Evolutionary conservation across 2,329 filamentous ascomycete species (phyloP), one percentile per base, ranked within the genome.

Genomic region (Aspergillus oerlinghausenensis): DNA sequence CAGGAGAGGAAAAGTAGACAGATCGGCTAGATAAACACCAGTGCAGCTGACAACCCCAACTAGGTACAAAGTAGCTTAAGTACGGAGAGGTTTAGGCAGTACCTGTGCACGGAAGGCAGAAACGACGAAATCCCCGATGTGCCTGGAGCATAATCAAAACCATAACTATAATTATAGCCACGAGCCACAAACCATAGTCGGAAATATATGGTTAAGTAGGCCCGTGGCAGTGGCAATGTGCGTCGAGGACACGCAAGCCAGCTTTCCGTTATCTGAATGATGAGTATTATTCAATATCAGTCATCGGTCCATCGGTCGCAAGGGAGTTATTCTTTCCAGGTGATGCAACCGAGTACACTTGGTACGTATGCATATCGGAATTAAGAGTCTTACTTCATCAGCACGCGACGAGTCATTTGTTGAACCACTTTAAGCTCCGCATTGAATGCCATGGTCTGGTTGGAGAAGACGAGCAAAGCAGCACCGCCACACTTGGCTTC

Each of bases 1-100:
- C 48, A 48, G 47, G 58, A 11, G 50, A 54, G 38, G 48, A 49
- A 35, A 45, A 53, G 29, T 42, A 52, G 35, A 51, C 43, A 23
- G 48, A 51, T 25, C 3, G 29, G 35, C 28, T 11, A 25, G 21
- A 47, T 47, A 26, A 26, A 23, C 42, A 23, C n/a, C n/a, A 21
- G 21, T 14, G 32, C 32, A 17, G 14, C 32, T 4, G 42, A 19
- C 42, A 23, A 45, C 19, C 21, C 21, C 43, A 26, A 47, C 45
- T 42, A 28, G 50, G 19, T n/a, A 48, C 11, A 14, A 25, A 19
- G 32, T 49, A 49, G 40, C 40, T 42, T 21, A 17, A 54, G 32
- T 28, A 53, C 32, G 42, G 35, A 49, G 52, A 38, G 40, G 55
- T 51, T 8, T 47, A 47, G 43, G 43, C 43, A 47, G 42, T 47